These are phyloP conservation scores for Aegilops bicornis DNA, from an alignment of 176 grass and related monocot species.

Conservation along the genomic window DNA sequence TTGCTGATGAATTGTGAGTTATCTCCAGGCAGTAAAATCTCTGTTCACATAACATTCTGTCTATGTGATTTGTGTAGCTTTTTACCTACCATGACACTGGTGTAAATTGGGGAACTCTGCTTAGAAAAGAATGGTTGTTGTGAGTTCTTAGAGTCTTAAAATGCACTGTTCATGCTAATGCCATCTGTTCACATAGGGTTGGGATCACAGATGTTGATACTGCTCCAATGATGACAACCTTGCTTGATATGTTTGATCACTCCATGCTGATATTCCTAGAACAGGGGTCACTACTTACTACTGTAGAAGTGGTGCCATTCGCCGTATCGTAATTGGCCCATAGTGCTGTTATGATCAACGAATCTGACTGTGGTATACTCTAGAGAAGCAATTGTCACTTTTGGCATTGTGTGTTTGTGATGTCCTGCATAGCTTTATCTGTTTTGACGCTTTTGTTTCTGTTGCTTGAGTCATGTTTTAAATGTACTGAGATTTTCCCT, in stretches of 20 bases:
- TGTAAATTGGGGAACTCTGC: background rate
- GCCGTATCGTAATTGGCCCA: background rate
- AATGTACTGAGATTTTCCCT: background rate
- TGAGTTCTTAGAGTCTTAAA: no score
- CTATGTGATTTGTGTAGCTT: background rate
- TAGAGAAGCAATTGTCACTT: background rate
- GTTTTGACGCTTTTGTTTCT: rapidly evolving
- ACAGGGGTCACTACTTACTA: background rate
- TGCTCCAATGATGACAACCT: background rate
- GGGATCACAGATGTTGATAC: background rate
- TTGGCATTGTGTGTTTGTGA: background rate
- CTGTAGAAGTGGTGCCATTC: background rate
- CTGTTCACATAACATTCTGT: background rate
- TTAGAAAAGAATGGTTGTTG: no score
- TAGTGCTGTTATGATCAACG: background rate
- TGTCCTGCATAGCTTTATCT: background rate
- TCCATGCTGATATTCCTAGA: background rate
- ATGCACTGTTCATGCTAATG: no score
- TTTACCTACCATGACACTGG: background rate
- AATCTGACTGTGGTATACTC: background rate
- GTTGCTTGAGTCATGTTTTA: background rate
- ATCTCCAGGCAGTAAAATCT: background rate
- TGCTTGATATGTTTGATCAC: background rate
- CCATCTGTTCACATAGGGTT: background rate
- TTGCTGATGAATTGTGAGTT: no score